Percentiles rank a stretch among this genome's conserved stretches.
phyloP scores from a whole-genome alignment of 2,329 filamentous ascomycete species.

The Cladophialophora chaetospira region DNA sequence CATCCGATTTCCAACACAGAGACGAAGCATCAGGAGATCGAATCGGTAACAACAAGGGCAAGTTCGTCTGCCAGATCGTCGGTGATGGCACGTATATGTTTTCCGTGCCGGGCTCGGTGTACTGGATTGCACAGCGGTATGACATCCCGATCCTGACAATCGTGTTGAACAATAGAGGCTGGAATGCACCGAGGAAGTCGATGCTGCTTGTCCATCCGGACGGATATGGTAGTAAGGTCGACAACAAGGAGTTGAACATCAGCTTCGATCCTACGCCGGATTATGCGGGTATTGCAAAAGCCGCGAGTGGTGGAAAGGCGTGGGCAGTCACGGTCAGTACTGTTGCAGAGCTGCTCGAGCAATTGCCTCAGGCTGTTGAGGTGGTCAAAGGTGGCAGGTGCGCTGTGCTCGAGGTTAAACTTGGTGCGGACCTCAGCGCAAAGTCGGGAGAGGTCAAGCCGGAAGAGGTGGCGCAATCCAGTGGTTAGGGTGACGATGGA shows the following conservation, averaged over 20 bases:
- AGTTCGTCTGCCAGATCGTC: slow-evolving; percentile 65
- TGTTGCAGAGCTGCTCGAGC: slow-evolving; percentile 55
- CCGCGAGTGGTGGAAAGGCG: slow-evolving; percentile 60
- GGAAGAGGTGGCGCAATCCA: neutral
- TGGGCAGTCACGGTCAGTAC: slow-evolving; percentile 63
- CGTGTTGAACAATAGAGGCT: slow-evolving; percentile 70
- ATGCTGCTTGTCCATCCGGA: slow-evolving; percentile 67
- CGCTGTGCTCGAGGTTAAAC: slow-evolving; percentile 61
- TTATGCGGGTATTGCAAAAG: slow-evolving; percentile 68
- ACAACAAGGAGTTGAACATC: slow-evolving; percentile 67
- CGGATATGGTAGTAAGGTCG: slow-evolving; percentile 62
- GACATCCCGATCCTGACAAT: slow-evolving; percentile 67
- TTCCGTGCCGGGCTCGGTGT: slow-evolving; percentile 64
- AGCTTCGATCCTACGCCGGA: slow-evolving; percentile 67
- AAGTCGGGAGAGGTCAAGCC: neutral
- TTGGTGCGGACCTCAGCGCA: slow-evolving; percentile 12
- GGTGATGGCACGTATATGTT: slow-evolving; percentile 71
- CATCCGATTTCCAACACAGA: slow-evolving; percentile 56
- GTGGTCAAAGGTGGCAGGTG: slow-evolving; percentile 58
- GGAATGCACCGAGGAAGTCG: slow-evolving; percentile 66
- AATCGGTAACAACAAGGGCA: slow-evolving; percentile 49
- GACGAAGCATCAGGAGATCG: slow-evolving; percentile 33
- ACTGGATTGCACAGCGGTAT: slow-evolving; percentile 69
- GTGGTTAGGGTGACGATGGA: neutral
- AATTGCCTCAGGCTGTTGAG: slow-evolving; percentile 61